These are phyloP conservation scores for Ceratonia siliqua DNA, from an alignment of 306 rosid genomes.

Conservation along the genomic window DNA sequence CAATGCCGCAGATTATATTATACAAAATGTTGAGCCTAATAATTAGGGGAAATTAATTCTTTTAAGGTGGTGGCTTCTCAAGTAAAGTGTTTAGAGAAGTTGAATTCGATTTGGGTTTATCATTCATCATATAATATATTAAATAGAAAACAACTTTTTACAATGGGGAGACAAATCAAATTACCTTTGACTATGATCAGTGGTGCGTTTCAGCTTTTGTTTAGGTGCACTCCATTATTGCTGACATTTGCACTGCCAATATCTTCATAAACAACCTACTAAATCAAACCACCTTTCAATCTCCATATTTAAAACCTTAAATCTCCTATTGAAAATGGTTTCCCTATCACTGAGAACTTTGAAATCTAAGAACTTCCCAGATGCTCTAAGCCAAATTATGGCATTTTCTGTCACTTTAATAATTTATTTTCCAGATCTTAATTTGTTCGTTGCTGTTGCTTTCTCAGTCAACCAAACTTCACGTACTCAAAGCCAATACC, in stretches of 20 bases:
- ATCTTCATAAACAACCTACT: neutral
- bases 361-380: conserved; percentile 29
- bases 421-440: conserved; percentile 38
- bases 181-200: neutral
- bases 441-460: conserved; percentile 56
- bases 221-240: conserved; percentile 36
- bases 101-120: too few relatives aligned
- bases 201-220: conserved; percentile 32
- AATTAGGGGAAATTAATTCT: too few relatives aligned
- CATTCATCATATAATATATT: too few relatives aligned
- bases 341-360: conserved; percentile 19
- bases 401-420: conserved; percentile 16
- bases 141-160: too few relatives aligned
- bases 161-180: neutral
- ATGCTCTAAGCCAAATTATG: conserved; percentile 35
- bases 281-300: conserved; percentile 30
- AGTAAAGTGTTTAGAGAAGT: too few relatives aligned
- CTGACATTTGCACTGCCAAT: conserved; percentile 23
- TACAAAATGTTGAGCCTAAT: too few relatives aligned
- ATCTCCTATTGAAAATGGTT: neutral
- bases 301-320: conserved; percentile 7
- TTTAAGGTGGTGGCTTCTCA: too few relatives aligned
- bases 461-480: conserved; percentile 46
- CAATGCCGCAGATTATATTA: too few relatives aligned
- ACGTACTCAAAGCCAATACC: conserved; percentile 26